Evolutionary conservation across 768 basidiomycete genomes (phyloP).

Genomic region (Kwoniella dejecticola): DNA sequence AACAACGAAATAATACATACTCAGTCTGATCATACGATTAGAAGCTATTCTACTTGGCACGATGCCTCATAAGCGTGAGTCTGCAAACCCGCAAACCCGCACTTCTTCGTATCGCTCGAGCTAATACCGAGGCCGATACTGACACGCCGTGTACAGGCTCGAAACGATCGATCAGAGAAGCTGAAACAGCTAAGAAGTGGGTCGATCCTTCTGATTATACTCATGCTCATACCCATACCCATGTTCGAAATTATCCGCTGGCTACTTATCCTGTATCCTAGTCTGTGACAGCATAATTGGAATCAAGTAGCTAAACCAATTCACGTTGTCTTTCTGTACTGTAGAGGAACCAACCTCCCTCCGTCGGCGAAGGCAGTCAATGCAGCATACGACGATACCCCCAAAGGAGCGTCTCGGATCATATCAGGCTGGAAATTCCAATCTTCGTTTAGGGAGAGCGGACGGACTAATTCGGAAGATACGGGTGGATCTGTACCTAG

Average conservation of each 20-base stretch:
- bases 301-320: too few relatives aligned
- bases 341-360: slow-evolving; percentile 39
- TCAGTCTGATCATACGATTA: too few relatives aligned
- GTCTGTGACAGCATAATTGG: too few relatives aligned
- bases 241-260: too few relatives aligned
- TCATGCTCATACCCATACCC: background rate
- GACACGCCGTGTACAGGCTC: slow-evolving; percentile 30
- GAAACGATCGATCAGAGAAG: slow-evolving; percentile 45
- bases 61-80: slow-evolving; percentile 52
- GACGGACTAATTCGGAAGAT: slow-evolving; percentile 33
- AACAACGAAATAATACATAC: too few relatives aligned
- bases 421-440: slow-evolving; percentile 40
- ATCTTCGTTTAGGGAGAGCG: slow-evolving; percentile 35
- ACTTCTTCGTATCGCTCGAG: too few relatives aligned
- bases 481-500: slow-evolving; percentile 34
- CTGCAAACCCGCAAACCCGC: slow-evolving; percentile 5
- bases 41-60: background rate
- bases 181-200: slow-evolving; percentile 44
- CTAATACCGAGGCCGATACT: too few relatives aligned
- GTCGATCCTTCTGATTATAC: background rate
- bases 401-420: slow-evolving; percentile 43
- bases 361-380: slow-evolving; percentile 25
- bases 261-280: too few relatives aligned
- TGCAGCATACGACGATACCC: slow-evolving; percentile 42
- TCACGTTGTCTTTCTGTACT: too few relatives aligned